Conservation (phyloP, 2,329 filamentous ascomycete species). For the Chaetomium olivaceum region DNA sequence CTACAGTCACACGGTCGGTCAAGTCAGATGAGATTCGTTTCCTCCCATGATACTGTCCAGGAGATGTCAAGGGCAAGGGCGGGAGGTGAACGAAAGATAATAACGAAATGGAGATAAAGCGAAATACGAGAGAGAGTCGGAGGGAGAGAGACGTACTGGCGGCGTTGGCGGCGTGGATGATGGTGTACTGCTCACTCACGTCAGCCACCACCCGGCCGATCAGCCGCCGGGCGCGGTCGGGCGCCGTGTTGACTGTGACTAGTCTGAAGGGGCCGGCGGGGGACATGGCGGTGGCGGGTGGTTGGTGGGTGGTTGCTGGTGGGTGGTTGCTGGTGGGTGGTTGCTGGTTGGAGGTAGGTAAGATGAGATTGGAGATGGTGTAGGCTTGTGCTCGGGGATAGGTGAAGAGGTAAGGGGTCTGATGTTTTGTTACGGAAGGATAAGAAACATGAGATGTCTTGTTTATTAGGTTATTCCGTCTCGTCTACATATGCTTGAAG, state of each 20-base stretch:
- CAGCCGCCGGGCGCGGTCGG: conserved; percentile 62
- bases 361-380: neutral
- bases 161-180: conserved; percentile 63
- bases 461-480: neutral
- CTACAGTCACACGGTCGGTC: conserved; percentile 34
- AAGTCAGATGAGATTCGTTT: neutral
- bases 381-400: neutral
- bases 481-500: neutral
- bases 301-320: neutral
- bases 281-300: conserved; percentile 22
- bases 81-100: neutral
- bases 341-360: neutral
- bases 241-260: conserved; percentile 68
- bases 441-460: neutral
- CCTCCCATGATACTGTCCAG: neutral
- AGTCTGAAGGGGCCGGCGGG: conserved; percentile 61
- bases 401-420: neutral
- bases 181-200: conserved; percentile 63
- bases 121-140: too few species aligned
- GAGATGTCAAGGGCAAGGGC: neutral
- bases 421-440: neutral
- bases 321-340: neutral
- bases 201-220: conserved; percentile 62
- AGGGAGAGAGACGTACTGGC: conserved; percentile 51
- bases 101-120: neutral